Conservation (phyloP, 2,329 filamentous ascomycete genomes). For the Paecilomyces dactylethromorphus region DNA sequence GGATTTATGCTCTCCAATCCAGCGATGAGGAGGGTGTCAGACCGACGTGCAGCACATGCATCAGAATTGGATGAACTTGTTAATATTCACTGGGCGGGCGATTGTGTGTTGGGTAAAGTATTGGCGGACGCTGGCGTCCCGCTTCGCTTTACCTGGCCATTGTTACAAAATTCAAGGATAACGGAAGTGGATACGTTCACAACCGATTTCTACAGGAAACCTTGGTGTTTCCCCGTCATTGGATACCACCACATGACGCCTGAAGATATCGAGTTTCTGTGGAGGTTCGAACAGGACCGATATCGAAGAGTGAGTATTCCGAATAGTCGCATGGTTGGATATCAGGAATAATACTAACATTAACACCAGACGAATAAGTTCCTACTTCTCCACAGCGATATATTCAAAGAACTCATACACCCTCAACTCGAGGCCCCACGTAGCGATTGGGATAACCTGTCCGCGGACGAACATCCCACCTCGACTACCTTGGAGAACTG, state of each 20-base stretch:
- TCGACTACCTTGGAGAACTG: constrained; percentile 24
- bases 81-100: constrained; percentile 42
- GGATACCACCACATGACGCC: constrained; percentile 45
- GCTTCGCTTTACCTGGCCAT: constrained; percentile 44
- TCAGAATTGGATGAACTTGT: constrained; percentile 41
- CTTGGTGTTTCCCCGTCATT: constrained; percentile 46
- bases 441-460: constrained; percentile 30
- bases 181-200: constrained; percentile 40
- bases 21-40: constrained; percentile 40
- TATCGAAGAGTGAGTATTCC: constrained; percentile 55
- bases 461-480: constrained; percentile 21
- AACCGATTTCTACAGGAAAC: constrained; percentile 30
- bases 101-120: constrained; percentile 45
- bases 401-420: constrained; percentile 31
- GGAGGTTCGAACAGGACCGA: constrained; percentile 43
- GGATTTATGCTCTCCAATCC: constrained; percentile 48
- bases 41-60: constrained; percentile 36
- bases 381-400: constrained; percentile 28
- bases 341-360: background rate
- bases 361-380: constrained; percentile 14
- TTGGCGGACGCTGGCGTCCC: constrained; percentile 40
- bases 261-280: constrained; percentile 36
- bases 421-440: constrained; percentile 22
- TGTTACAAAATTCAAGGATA: constrained; percentile 36
- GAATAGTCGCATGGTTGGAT: background rate